Base-by-base conservation (phyloP, 805 yeast species). In the Wickerhamiella siamensis region DNA sequence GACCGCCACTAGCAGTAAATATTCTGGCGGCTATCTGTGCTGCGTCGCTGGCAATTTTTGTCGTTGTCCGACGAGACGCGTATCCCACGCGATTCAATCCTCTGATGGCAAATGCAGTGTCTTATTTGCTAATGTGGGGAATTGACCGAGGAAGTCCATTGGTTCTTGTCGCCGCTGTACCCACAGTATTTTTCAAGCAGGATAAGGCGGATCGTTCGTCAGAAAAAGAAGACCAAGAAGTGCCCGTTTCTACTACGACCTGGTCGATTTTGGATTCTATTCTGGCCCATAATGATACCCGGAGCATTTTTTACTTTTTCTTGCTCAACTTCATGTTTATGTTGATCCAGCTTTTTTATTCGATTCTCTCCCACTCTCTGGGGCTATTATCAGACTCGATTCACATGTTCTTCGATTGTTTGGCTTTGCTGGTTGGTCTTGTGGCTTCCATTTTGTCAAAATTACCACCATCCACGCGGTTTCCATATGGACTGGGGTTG, bases 371-470 rank as follows among this genome's bases (percentile, higher is more conserved):
- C 1, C 87, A 83, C 55, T 88, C 97, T 0, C 64, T 91, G 36
- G 96, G 98, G 9, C 66, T 91, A 19, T 60, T 91, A 40, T 84
- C 95, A 16, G 99, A 91, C 56, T 84, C 95, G 1, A 68, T 91
- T 40, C 99, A 91, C 60, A 91, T 91, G 99, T 81, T 94, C 2
- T 67, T 91, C 43, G 99, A 91, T 60, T 91, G 98, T 58, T 71
- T 84, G 0, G 93, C 97, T 0, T 65, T 91, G 42, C 75, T 91
- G 2, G 71, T 91, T 24, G 99, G 99, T 0, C 65, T 91, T 2
- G 68, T 88, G 20, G 98, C 99, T 0, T 83, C 93, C 18, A 70
- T 74, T 12, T 61, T 75, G 40, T 67, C 79, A 2, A 75, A 73
- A 47, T 64, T 64, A 46, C 75, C 77, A 2, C 71, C 82, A 4